These are phyloP conservation scores for Solanum virginianum DNA, from an alignment of 257 asterid genomes.

Conservation along the genomic window DNA sequence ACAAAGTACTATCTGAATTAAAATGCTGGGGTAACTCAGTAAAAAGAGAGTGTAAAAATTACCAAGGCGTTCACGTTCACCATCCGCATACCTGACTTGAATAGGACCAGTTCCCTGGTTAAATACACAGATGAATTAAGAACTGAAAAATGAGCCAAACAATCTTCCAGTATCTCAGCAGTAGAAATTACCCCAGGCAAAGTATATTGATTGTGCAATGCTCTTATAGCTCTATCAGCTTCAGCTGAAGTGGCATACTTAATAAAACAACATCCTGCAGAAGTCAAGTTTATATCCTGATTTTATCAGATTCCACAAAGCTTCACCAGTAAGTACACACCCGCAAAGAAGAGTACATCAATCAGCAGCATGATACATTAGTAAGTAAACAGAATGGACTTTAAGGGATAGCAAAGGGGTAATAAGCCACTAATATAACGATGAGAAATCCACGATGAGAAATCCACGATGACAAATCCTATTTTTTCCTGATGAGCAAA, in stretches of 20 bases:
- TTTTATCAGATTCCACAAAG: constrained; percentile 22
- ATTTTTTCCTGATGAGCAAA: neutral
- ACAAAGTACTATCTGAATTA: neutral
- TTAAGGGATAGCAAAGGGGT: neutral
- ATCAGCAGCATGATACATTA: neutral
- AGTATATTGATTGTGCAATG: constrained; percentile 70
- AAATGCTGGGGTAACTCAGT: neutral
- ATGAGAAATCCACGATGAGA: neutral
- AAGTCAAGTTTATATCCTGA: constrained; percentile 25
- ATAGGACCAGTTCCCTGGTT: constrained; percentile 82
- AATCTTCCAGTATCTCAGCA: constrained; percentile 1
- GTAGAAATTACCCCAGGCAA: constrained; percentile 74
- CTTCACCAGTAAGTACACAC: constrained; percentile 8
- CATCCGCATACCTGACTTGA: constrained; percentile 98
- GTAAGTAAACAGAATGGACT: neutral
- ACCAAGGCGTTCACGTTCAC: constrained; percentile 99
- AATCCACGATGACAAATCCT: neutral
- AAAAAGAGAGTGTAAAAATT: neutral
- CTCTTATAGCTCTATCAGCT: constrained; percentile 92
- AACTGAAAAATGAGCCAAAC: neutral
- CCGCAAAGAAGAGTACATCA: neutral
- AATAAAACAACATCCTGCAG: constrained; percentile 97
- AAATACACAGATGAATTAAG: constrained; percentile 12
- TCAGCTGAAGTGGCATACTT: constrained; percentile 81
- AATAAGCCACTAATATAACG: neutral